A percentile compares a stretch with the other conserved stretches of the same genome.
Evolutionary conservation across 257 asterid species (phyloP).

Genomic region (Lantana camara): DNA sequence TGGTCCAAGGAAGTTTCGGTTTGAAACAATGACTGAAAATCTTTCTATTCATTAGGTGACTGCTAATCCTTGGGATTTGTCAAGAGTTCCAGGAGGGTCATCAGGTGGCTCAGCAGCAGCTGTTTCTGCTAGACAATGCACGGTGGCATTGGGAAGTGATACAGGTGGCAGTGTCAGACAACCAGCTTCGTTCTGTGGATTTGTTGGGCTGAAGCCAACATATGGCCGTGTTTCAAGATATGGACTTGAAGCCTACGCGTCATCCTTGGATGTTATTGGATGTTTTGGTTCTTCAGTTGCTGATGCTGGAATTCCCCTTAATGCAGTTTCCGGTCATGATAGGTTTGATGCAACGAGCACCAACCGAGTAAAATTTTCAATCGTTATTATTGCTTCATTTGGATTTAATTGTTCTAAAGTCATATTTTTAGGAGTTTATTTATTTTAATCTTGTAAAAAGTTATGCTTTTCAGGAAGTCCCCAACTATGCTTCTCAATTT

Average conservation of each 20-base stretch:
- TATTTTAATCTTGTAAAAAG: constrained; percentile 24
- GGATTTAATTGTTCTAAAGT: too few species aligned
- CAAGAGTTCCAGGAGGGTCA: constrained; percentile 98
- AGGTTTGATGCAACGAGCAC: constrained; percentile 92
- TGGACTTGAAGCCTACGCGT: constrained; percentile 97
- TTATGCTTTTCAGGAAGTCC: constrained; percentile 69
- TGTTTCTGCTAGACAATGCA: constrained; percentile 95
- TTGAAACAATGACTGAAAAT: constrained; percentile 22
- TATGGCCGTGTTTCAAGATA: constrained; percentile 98
- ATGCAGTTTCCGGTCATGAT: constrained; percentile 78
- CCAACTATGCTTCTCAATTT: constrained; percentile 69
- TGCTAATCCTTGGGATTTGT: constrained; percentile 96
- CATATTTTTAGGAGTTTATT: too few species aligned
- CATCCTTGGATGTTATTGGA: constrained; percentile 95
- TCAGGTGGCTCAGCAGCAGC: constrained; percentile 99
- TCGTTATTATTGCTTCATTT: too few species aligned
- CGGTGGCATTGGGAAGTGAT: constrained; percentile 93
- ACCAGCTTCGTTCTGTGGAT: constrained; percentile 97
- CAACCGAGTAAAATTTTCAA: constrained; percentile 47
- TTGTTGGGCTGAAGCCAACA: constrained; percentile 94
- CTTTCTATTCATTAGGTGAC: constrained; percentile 88
- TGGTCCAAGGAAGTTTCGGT: too few species aligned
- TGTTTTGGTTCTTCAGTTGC: constrained; percentile 99
- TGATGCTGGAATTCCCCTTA: constrained; percentile 87
- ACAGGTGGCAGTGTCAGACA: constrained; percentile 99